Evolutionary conservation across 2,329 filamentous ascomycete genomes (phyloP), one percentile per base, ranked within the genome.

Genomic region (Didymella arachidicola): DNA sequence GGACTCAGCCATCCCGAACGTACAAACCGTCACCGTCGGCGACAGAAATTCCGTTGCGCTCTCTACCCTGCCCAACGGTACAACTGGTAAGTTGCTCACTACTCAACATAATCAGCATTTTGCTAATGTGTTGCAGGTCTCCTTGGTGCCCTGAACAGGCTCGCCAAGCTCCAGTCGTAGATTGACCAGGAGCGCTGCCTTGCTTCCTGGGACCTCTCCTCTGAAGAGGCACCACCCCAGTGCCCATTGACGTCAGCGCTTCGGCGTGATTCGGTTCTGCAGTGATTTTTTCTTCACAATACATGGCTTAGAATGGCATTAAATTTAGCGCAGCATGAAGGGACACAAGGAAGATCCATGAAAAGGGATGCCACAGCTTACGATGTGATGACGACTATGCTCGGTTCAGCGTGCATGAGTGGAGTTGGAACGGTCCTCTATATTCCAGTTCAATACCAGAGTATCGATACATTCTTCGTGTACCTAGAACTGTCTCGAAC

Each of bases 21-120:
- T 95, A 4, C 87, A 90, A 61, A 97, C 93, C 2, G 93, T 97
- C 22, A 96, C 91, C 64, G 81, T 98, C 34, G 93, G 93, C 49
- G 91, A 85, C 71, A 86, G 93, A 62, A 97, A 93, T 78, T 97
- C 94, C 0, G 90, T 96, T 75, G 94, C 94, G 7, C 88, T 86
- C 46, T 87, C 89, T 1, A 97, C 94, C 0, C 77, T 97, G 71
- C 94, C 92, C 0, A 94, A 97, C 76, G 94, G 94, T 65, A 92
- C 96, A 42, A 96, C 91, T 76, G 93, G 93, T 91, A 82, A 79
- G 87, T 82, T 7, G 22, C 6, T 22, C 1, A 41, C 19, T 39
- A 16, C 16, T 25, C 4, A 4, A 10, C 26, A 19, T 26, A 19
- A 30, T 6, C 10, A 3, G 25, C 27, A 8, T n/a, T 36, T 2